Percentiles rank a stretch among this genome's conserved stretches.
Conservation (phyloP, 2,329 filamentous ascomycete genomes). For the Aspergillus glaucus region DNA sequence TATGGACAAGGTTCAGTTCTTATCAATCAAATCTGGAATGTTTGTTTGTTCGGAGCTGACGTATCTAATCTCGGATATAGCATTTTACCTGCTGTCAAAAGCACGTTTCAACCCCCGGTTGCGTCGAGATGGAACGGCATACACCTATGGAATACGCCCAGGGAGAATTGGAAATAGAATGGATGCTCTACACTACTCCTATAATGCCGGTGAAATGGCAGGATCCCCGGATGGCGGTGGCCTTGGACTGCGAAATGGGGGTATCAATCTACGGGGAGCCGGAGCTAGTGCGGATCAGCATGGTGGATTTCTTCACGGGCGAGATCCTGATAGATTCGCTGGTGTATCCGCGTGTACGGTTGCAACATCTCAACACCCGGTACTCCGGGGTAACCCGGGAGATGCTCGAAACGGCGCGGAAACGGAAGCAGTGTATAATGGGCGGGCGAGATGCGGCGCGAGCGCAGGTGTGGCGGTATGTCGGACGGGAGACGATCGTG, state of each 20-base stretch:
- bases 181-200: slow-evolving; percentile 2
- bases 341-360: slow-evolving; percentile 42
- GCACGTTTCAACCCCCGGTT: background rate
- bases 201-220: background rate
- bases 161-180: background rate
- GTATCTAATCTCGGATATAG: background rate
- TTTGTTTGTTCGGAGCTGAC: background rate
- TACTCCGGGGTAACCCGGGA: slow-evolving; percentile 46
- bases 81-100: slow-evolving; percentile 1
- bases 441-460: slow-evolving; percentile 41
- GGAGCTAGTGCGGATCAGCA: slow-evolving; percentile 49
- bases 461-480: slow-evolving; percentile 37
- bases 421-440: slow-evolving; percentile 24
- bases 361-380: slow-evolving; percentile 46
- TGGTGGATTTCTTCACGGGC: slow-evolving; percentile 48
- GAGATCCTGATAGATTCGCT: slow-evolving; percentile 46
- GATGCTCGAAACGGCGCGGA: slow-evolving; percentile 15
- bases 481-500: slow-evolving; percentile 44
- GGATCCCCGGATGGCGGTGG: slow-evolving; percentile 28
- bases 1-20: background rate
- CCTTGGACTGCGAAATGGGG: slow-evolving; percentile 53
- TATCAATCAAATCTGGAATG: background rate
- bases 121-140: background rate
- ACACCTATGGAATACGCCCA: background rate
- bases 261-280: slow-evolving; percentile 38